phyloP scores from a whole-genome alignment of 2,329 filamentous ascomycete genomes.

The Penicillium hordei region DNA sequence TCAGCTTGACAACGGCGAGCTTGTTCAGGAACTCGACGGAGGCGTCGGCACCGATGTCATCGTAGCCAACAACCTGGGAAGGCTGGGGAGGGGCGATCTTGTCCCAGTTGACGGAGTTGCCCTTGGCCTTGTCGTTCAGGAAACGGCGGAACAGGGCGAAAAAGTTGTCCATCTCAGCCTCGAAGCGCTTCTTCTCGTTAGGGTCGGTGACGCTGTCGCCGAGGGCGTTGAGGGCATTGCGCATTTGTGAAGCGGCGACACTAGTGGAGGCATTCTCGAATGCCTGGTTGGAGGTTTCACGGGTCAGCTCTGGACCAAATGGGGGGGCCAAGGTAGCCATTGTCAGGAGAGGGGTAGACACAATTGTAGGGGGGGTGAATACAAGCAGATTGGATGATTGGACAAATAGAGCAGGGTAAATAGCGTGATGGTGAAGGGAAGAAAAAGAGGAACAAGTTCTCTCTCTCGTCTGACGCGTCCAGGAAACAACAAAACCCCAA shows the following conservation, averaged over 20 bases:
- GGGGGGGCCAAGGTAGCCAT: conserved; percentile 4
- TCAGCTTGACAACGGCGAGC: conserved; percentile 97
- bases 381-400: not conserved
- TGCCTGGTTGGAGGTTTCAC: conserved; percentile 59
- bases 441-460: not conserved
- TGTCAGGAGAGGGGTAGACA: not conserved
- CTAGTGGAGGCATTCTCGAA: conserved; percentile 99
- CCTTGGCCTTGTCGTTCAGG: conserved; percentile 98
- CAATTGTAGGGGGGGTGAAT: not conserved
- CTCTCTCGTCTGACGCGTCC: not conserved
- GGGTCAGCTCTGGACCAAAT: conserved; percentile 8
- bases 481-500: not conserved
- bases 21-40: conserved; percentile 95
- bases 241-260: conserved; percentile 97
- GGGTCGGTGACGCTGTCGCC: conserved; percentile 85
- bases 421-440: not conserved
- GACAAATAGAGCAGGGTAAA: not conserved
- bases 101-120: conserved; percentile 93
- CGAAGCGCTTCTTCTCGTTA: conserved; percentile 74
- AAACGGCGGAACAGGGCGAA: conserved; percentile 98
- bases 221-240: conserved; percentile 91
- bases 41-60: conserved; percentile 82
- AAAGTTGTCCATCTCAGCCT: conserved; percentile 99
- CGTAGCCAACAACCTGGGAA: conserved; percentile 93
- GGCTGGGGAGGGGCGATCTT: conserved; percentile 91